Base-by-base conservation (phyloP, 179 eudicot genomes). In the Beta corolliflora region DNA sequence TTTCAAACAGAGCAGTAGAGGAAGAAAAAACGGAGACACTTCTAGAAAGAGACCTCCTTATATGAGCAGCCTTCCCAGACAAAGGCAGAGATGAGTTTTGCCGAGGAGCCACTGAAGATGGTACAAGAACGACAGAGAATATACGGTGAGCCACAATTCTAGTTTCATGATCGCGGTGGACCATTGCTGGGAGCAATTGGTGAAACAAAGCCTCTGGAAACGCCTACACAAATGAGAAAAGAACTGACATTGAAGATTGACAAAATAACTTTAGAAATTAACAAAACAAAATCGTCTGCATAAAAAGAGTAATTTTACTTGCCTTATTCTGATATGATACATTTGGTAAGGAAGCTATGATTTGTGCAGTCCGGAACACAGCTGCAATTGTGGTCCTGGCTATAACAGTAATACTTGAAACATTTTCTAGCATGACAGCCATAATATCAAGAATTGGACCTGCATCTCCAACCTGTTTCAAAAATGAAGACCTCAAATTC, bases 381-480 rank as follows among this genome's bases (percentile, higher is more conserved):
- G 99, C 92, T 81, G 94, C 82, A 74, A 93, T 83, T 52, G 97
- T 95, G 48, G 97, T 90, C 87, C 94, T 87, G 69, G 97, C 95
- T 72, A 91, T 83, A 72, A 89, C 86, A 58, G 91, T 89, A 74
- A 92, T 87, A 84, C 82, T 84, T 79, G 99, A 89, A 63, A 92
- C 86, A 87, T 91, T 97, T 83, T 97, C 99, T 83, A 97, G 83
- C 94, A 90, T 92, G 80, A 87, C 93, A 65, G 99, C 95, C 98
- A 97, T 94, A 56, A 92, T 91, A 82, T 95, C 98, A 81, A 94
- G 93, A 82, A 97, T 87, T 65, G 93, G 95, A 77, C 98, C 93
- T 53, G 97, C 99, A 89, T 97, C 98, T 86, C 99, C 99, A 79
- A 97, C 98, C 99, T 97, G 91, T 80, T 84, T 76, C 1, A 64